Evolutionary conservation across 345 rosid species (phyloP).

Genomic region (Xanthoceras sorbifolium): DNA sequence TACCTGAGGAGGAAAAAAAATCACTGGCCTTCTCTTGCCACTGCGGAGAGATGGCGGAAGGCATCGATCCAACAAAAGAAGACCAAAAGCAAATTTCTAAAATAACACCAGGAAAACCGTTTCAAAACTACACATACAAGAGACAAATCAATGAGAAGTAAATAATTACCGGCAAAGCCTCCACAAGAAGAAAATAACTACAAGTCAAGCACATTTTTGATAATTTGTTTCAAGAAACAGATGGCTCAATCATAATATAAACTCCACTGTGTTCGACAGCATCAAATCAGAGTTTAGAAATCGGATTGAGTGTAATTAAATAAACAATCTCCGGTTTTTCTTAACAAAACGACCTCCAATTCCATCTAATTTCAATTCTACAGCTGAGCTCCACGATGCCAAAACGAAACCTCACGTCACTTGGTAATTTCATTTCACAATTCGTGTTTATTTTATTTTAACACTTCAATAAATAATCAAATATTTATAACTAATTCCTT

Average conservation of each 20-base stretch:
- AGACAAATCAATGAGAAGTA: too few relatives aligned
- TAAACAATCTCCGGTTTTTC: not conserved
- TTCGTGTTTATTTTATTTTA: too few relatives aligned
- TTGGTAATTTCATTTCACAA: not conserved
- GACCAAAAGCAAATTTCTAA: constrained; percentile 6
- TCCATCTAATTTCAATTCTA: not conserved
- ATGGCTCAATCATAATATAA: not conserved
- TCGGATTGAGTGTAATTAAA: not conserved
- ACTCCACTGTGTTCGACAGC: not conserved
- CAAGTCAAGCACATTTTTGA: not conserved
- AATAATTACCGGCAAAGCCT: not conserved
- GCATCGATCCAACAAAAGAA: constrained; percentile 50
- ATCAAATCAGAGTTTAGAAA: not conserved
- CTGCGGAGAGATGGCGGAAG: constrained; percentile 70
- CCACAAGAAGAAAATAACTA: not conserved
- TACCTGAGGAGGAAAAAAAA: constrained; percentile 93
- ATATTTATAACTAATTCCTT: not conserved
- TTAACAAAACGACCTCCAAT: not conserved
- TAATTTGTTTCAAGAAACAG: not conserved
- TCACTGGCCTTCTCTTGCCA: constrained; percentile 88
- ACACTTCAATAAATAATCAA: too few relatives aligned
- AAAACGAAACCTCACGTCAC: not conserved
- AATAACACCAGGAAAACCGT: not conserved
- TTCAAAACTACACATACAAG: not conserved
- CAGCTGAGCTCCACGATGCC: too few relatives aligned